phyloP scores from a whole-genome alignment of 176 grass and related monocot genomes.

The Oryza glaberrima region DNA sequence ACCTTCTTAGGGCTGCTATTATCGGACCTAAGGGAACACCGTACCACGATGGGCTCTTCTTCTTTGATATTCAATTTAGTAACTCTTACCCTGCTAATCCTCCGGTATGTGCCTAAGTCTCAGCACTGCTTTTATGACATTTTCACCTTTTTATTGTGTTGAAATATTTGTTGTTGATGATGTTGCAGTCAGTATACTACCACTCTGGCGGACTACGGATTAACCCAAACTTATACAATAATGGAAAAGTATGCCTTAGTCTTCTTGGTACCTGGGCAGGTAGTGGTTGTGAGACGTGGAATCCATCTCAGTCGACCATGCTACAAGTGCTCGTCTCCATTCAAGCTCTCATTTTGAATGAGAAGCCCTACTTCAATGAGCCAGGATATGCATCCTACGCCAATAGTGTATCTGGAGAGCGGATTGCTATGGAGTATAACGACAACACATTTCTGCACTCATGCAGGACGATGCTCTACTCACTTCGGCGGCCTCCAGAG shows the following conservation, averaged over 20 bases:
- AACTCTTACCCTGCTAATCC: conserved; percentile 60
- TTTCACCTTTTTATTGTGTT: conserved; percentile 9
- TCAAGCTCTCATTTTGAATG: conserved; percentile 94
- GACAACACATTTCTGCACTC: conserved; percentile 63
- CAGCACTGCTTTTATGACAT: neutral
- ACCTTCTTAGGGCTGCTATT: conserved; percentile 88
- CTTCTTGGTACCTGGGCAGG: conserved; percentile 84
- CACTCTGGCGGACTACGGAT: conserved; percentile 77
- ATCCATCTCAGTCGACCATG: conserved; percentile 77
- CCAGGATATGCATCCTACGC: conserved; percentile 48
- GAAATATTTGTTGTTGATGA: conserved; percentile 15
- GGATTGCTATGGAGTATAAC: conserved; percentile 53
- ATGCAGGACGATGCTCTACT: conserved; percentile 91
- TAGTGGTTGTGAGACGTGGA: conserved; percentile 80
- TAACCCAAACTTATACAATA: conserved; percentile 80
- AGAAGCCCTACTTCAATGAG: conserved; percentile 92
- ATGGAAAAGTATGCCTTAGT: conserved; percentile 88
- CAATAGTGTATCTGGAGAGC: conserved; percentile 47
- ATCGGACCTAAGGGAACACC: conserved; percentile 85
- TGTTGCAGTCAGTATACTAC: conserved; percentile 66
- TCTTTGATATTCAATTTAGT: conserved; percentile 83
- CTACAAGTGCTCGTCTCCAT: conserved; percentile 92
- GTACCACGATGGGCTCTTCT: conserved; percentile 92
- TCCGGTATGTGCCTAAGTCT: conserved; percentile 57
- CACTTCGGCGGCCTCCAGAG: conserved; percentile 72